These are phyloP conservation scores for Thelonectria olida DNA, from an alignment of 2,329 filamentous ascomycete genomes.

Conservation along the genomic window DNA sequence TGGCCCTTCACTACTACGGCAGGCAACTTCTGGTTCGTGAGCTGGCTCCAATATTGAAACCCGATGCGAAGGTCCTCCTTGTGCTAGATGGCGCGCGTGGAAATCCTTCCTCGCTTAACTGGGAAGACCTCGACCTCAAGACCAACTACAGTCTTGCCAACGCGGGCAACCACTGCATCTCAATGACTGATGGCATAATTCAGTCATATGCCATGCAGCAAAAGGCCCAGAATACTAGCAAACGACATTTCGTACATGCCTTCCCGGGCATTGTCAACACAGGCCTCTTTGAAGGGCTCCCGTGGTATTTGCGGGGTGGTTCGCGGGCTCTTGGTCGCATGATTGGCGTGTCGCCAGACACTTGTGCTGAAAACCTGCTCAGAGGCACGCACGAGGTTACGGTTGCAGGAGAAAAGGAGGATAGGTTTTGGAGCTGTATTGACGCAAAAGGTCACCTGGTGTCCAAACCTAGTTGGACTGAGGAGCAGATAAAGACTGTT, in stretches of 20 bases:
- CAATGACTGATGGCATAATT: slow-evolving; percentile 52
- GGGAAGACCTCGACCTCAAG: slow-evolving; percentile 52
- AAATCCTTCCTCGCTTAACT: slow-evolving; percentile 45
- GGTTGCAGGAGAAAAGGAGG: slow-evolving; percentile 26
- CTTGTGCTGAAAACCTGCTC: slow-evolving; percentile 41
- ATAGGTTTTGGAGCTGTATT: slow-evolving; percentile 40
- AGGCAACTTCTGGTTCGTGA: slow-evolving; percentile 54
- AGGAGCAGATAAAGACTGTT: slow-evolving; percentile 41
- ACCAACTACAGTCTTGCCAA: slow-evolving; percentile 43
- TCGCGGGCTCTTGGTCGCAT: slow-evolving; percentile 24
- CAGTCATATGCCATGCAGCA: slow-evolving; percentile 45
- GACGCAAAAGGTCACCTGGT: slow-evolving; percentile 41
- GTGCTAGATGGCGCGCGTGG: slow-evolving; percentile 47
- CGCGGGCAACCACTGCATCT: slow-evolving; percentile 48
- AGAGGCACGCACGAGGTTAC: slow-evolving; percentile 28
- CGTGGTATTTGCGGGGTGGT: slow-evolving; percentile 39
- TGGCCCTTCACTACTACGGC: slow-evolving; percentile 57
- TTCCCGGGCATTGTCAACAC: slow-evolving; percentile 52
- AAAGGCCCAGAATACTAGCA: slow-evolving; percentile 17
- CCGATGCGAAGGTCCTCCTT: slow-evolving; percentile 50
- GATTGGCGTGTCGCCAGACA: slow-evolving; percentile 37
- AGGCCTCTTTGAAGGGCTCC: slow-evolving; percentile 40
- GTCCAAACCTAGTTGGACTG: slow-evolving; percentile 34
- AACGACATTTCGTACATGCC: slow-evolving; percentile 50
- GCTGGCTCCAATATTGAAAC: slow-evolving; percentile 48